Base-by-base conservation (phyloP, 2,329 filamentous ascomycete genomes). In the Venturiaceae sp. region DNA sequence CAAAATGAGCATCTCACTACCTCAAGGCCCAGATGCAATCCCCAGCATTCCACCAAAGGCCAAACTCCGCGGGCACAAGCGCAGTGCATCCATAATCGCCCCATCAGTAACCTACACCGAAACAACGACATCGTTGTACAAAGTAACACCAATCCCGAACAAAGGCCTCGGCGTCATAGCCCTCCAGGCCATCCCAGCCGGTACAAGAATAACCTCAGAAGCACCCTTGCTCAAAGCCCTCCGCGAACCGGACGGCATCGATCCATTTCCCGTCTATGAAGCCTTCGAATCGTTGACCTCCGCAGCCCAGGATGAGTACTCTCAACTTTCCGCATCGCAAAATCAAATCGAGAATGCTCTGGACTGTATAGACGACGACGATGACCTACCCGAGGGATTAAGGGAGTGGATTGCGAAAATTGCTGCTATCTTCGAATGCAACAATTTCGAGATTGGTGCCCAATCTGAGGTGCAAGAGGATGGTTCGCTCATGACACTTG, bases 161-260 rank as follows among this genome's bases (percentile, higher is more conserved):
- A 76, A 74, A 62, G 75, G 75, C 21, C 69, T 74, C 32, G 75
- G 75, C 53, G 69, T 73, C 56, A 69, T 77, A 59, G 75, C 75
- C 1, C 61, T 65, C 3, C 59, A 62, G 8, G n/a, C 53, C 21
- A 71, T 78, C 46, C 58, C 66, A 33, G 65, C 63, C 23, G 73
- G 74, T 13, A 72, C 71, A 1, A 69, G 69, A 32, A 72, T 77
- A 19, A 57, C 55, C 19, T 30, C 30, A n/a, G 55, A 57, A 47
- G 28, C 7, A 33, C 26, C 55, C n/a, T 23, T 57, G 19, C 55
- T 57, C 26, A 57, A 21, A n/a, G 23, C 26, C 8, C 44, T 44
- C 11, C 23, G 55, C 14, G 55, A 57, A 50, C 55, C 55, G 23
- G 55, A 41, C 11, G 44, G 36, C 6, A 57, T 57, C 41, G 55